Evolutionary conservation across 768 basidiomycete genomes (phyloP).

Genomic region (Daedalea quercina): DNA sequence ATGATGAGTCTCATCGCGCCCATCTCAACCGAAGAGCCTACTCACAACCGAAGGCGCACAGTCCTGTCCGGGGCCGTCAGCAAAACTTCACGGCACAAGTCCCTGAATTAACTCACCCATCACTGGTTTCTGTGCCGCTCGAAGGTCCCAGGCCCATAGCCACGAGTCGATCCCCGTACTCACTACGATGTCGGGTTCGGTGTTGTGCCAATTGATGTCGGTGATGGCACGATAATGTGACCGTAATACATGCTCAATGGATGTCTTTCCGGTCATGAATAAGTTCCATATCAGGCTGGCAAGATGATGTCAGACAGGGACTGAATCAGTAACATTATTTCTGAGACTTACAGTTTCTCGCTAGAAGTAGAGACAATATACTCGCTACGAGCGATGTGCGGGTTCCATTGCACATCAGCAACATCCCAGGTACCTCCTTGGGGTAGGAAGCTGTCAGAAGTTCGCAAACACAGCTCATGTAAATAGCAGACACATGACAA

Average conservation of each 20-base stretch:
- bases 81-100: not conserved
- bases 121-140: constrained; percentile 48
- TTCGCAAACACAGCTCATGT: not conserved
- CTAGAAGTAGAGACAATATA: constrained; percentile 87
- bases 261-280: constrained; percentile 61
- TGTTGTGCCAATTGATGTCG: constrained; percentile 95
- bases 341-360: constrained; percentile 65
- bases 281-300: constrained; percentile 87
- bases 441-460: constrained; percentile 58
- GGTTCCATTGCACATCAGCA: constrained; percentile 90
- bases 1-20: constrained; percentile 2
- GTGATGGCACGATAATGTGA: constrained; percentile 95
- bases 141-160: constrained; percentile 91
- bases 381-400: constrained; percentile 65
- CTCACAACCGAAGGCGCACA: constrained; percentile 53
- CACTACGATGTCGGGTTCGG: constrained; percentile 76
- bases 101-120: constrained; percentile 37
- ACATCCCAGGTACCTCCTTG: constrained; percentile 98
- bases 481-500: not conserved
- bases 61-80: constrained; percentile 30
- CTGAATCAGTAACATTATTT: not conserved
- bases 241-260: constrained; percentile 78
- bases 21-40: not conserved
- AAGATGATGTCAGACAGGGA: constrained; percentile 1
- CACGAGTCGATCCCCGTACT: constrained; percentile 93